A percentile compares a stretch with the other conserved stretches of the same genome.
Evolutionary conservation across 2,329 filamentous ascomycete species (phyloP).

Genomic region (Claviceps purpurea): DNA sequence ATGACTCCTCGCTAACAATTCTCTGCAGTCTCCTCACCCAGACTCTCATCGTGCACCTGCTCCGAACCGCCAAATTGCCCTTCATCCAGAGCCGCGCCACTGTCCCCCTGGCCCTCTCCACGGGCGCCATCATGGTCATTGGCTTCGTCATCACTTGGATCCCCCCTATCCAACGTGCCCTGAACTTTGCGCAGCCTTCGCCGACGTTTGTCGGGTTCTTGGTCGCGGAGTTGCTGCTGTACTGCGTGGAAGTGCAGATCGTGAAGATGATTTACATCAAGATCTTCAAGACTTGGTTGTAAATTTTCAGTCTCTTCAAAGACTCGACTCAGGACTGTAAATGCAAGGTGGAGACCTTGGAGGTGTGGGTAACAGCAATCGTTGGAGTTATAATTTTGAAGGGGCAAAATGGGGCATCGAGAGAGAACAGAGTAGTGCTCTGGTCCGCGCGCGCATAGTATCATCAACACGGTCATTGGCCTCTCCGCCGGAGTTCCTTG

Average conservation of each 20-base stretch:
- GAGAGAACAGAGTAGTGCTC: no score
- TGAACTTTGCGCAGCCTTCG: slow-evolving; percentile 11
- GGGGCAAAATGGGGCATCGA: no score
- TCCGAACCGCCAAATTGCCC: slow-evolving; percentile 15
- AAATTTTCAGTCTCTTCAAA: not conserved
- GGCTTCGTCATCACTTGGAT: slow-evolving; percentile 15
- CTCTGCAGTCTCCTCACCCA: slow-evolving; percentile 12
- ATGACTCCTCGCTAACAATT: not conserved
- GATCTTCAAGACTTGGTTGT: slow-evolving; percentile 15
- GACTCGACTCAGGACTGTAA: no score
- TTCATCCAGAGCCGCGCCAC: slow-evolving; percentile 14
- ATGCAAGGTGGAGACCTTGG: not conserved
- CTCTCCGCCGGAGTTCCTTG: no score
- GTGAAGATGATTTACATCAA: slow-evolving; percentile 16
- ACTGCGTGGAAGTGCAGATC: slow-evolving; percentile 14
- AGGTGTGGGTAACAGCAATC: not conserved
- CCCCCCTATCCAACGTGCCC: slow-evolving; percentile 10
- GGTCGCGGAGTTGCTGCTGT: slow-evolving; percentile 12
- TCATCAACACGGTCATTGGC: no score
- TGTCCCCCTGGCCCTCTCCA: slow-evolving; percentile 12
- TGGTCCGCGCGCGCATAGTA: no score
- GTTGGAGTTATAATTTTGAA: no score
- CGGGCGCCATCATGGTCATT: slow-evolving; percentile 12
- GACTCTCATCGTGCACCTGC: slow-evolving; percentile 16
- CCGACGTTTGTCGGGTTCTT: slow-evolving; percentile 12